A percentile compares a stretch with the other conserved stretches of the same genome.
phyloP scores from a whole-genome alignment of 1,284 basidiomycete genomes.

The Volvariella volvacea region DNA sequence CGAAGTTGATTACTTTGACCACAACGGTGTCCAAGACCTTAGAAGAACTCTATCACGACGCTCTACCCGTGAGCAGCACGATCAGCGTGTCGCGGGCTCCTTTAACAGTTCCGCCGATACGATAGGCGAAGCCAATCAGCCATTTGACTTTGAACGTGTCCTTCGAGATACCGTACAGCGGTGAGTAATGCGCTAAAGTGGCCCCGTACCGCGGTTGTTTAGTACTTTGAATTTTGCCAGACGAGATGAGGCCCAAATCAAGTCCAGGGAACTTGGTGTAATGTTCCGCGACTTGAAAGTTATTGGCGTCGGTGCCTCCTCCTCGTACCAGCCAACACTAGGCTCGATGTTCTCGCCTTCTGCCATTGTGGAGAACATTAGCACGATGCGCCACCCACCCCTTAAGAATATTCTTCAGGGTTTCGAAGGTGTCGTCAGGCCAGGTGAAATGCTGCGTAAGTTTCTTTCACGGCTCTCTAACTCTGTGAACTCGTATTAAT shows the following conservation, averaged over 20 bases:
- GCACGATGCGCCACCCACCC: conserved; percentile 31
- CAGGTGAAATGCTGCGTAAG: conserved; percentile 55
- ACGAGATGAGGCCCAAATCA: conserved; percentile 37
- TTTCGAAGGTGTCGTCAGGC: conserved; percentile 45
- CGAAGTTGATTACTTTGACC: conserved; percentile 31
- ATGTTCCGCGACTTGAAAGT: conserved; percentile 45
- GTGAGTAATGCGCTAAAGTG: conserved; percentile 17
- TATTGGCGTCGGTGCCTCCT: conserved; percentile 38
- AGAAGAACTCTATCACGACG: conserved; percentile 18
- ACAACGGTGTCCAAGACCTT: conserved; percentile 25
- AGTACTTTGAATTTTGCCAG: conserved; percentile 19
- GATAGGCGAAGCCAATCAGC: conserved; percentile 8
- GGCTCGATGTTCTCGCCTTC: conserved; percentile 35
- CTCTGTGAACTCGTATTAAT: not conserved
- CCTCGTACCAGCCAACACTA: conserved; percentile 34
- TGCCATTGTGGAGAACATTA: conserved; percentile 23
- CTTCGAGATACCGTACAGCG: conserved; percentile 24
- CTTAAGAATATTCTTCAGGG: conserved; percentile 35
- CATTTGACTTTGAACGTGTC: conserved; percentile 33
- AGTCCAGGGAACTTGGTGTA: conserved; percentile 44
- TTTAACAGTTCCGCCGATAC: conserved; percentile 1
- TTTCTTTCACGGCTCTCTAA: conserved; percentile 3
- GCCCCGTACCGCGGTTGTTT: not conserved
- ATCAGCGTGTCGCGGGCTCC: not conserved
- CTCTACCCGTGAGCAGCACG: not conserved